Evolutionary conservation across 495 filamentous ascomycete species (phyloP), one percentile per base, ranked within the genome.

Genomic region (Parachaetomium inaequale): DNA sequence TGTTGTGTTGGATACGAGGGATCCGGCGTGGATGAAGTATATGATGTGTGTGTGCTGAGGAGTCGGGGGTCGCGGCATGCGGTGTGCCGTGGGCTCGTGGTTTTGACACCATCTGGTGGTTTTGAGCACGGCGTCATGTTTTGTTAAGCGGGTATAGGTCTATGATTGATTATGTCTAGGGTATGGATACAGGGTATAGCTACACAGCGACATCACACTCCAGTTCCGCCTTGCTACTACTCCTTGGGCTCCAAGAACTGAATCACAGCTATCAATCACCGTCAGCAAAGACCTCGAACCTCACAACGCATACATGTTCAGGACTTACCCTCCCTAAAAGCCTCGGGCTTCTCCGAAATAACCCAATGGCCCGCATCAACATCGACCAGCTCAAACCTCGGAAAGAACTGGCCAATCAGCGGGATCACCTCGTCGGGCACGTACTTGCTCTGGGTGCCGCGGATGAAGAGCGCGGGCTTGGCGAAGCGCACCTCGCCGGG

Each of bases 311-410:
- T 25, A 38, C 7, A 29, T 2, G 42, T 6, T 0, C 28, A 34
- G 10, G 4, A 72, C 84, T 74, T 73, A 95, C 91, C 88, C 79
- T 85, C 78, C 69, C 88, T 81, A 70, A 98, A 98, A 3, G 78
- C 87, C 71, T 94, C 88, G 0, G 94, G 94, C 60, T 92, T 90
- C 79, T 98, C 93, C 11, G 90, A 91, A 65, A 95, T 93, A 0
- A 98, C 78, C 94, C 94, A 98, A 70, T 98, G 94, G 0, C 94
- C 94, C 6, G 88, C 83, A 21, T 96, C 90, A 36, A 97, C 83
- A 77, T 96, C 93, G 15, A 80, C 84, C 34, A 97, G 70, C 67
- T 83, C 73, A 60, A 96, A 94, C 43, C 81, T 78, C 29, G 94
- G 94, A 72, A 97, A 98, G 74, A 98, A 97, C 62, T 81, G 80